phyloP scores from a whole-genome alignment of 1,284 basidiomycete species.

The Apiotrichum veenhuisii region DNA sequence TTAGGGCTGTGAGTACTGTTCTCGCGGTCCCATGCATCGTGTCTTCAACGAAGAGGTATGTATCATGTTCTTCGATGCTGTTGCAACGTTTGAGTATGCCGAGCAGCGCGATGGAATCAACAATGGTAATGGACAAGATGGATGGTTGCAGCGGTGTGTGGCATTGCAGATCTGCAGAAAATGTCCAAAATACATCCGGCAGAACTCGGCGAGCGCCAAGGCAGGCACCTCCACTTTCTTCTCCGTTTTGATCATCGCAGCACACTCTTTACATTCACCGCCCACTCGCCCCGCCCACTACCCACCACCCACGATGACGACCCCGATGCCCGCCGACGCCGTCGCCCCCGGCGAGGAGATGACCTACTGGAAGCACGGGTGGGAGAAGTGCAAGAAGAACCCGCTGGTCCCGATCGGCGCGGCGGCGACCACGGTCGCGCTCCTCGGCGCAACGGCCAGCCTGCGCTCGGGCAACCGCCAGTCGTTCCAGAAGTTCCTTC shows the following conservation, averaged over 20 bases:
- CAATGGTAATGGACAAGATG: too few relatives aligned
- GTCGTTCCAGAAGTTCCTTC: conserved; percentile 73
- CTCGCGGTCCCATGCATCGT: too few relatives aligned
- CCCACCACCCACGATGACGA: conserved; percentile 12
- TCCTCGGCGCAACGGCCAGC: conserved; percentile 63
- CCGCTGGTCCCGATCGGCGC: conserved; percentile 72
- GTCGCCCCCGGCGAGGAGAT: conserved; percentile 4
- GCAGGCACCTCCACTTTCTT: neutral
- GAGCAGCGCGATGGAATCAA: too few relatives aligned
- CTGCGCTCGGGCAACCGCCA: conserved; percentile 62
- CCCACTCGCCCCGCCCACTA: neutral
- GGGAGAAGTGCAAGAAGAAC: conserved; percentile 70
- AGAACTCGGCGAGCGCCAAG: too few relatives aligned
- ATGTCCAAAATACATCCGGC: too few relatives aligned
- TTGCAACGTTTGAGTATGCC: too few relatives aligned
- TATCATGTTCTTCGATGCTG: too few relatives aligned
- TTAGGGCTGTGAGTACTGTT: too few relatives aligned
- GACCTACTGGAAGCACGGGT: conserved; percentile 62
- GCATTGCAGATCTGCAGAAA: too few relatives aligned
- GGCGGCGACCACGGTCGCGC: conserved; percentile 63
- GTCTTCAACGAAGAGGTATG: too few relatives aligned
- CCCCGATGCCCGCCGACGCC: conserved; percentile 10
- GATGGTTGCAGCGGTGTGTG: too few relatives aligned
- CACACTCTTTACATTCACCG: neutral
- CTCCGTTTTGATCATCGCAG: neutral